Base-by-base conservation (phyloP, 2,329 filamentous ascomycete species). In the Alternaria brassicae region DNA sequence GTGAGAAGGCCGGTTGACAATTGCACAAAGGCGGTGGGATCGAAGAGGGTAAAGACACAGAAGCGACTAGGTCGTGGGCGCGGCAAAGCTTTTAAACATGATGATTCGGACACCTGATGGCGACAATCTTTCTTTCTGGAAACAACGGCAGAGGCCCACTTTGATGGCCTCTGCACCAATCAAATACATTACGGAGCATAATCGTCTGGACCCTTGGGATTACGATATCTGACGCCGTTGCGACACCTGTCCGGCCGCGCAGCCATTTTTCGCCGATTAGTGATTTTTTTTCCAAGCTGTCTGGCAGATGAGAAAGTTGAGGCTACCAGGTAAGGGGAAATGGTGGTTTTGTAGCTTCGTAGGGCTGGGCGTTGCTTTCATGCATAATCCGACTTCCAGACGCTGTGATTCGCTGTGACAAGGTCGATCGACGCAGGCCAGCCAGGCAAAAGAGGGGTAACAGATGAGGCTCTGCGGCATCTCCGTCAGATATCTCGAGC, bases 51-150 rank as follows among this genome's bases (percentile, higher is more conserved):
- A 56, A 49, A 21, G 41, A 9, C 17, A 60, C 51, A 36, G 55
- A 17, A 54, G 34, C 39, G 7, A 21, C 27, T 9, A 34, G 36
- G 36, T 6, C 15, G 25, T n/a, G 51, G 41, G 56, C 25, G 49
- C 34, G 49, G n/a, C 48, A 44, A 45, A 34, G 45, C 55, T 62
- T 66, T 69, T 66, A 66, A 65, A 55, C 34, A 49, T 34, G 34
- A 41, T 44, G 28, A 17, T 42, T 53, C 49, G 23, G 56, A 49
- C 40, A 39, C 28, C 55, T 57, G 53, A 68, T 59, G 62, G 64
- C 64, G 61, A 65, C 54, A 66, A 66, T 61, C 65, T 53, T 64
- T 56, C 63, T 63, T 62, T 55, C 55, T 62, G 58, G 61, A 66
- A 65, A 58, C 42, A 37, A 54, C 52, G 53, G 56, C 28, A 34